Percentiles rank a stretch among this genome's conserved stretches.
phyloP scores from a whole-genome alignment of 2,329 filamentous ascomycete genomes.

The Fusarium brevicatenulatum region DNA sequence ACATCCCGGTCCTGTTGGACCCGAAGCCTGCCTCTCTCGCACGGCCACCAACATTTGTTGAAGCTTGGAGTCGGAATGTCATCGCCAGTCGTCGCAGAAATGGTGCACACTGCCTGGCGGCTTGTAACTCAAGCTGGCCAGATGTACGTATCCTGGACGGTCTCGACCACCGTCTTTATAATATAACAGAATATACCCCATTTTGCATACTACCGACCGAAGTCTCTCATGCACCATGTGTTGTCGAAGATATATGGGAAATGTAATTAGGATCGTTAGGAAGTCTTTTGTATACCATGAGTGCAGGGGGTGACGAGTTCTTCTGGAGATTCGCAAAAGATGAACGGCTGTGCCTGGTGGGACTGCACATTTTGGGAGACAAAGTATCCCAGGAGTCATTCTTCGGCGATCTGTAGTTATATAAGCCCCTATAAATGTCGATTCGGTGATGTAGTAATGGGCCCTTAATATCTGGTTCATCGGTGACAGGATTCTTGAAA shows the following conservation, averaged over 20 bases:
- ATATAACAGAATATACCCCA: neutral
- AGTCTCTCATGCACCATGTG: neutral
- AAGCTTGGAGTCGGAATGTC: neutral
- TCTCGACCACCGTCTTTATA: neutral
- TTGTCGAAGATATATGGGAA: neutral
- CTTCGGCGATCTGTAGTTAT: neutral
- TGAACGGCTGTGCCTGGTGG: neutral
- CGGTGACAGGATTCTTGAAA: no score
- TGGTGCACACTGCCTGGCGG: neutral
- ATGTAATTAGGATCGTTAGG: neutral
- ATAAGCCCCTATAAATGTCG: neutral
- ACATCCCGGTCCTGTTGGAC: neutral
- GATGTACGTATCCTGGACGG: neutral
- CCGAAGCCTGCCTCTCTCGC: neutral
- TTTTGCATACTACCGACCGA: neutral
- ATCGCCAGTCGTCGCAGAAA: neutral
- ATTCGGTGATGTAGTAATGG: neutral
- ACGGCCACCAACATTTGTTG: neutral
- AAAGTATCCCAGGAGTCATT: neutral
- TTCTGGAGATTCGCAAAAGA: neutral
- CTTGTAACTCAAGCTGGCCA: neutral
- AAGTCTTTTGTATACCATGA: neutral
- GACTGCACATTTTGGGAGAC: neutral
- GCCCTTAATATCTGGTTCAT: no score
- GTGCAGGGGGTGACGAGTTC: no score